Evolutionary conservation across 1,139 yeast genomes (phyloP).

Genomic region (Kluyveromyces marxianus): DNA sequence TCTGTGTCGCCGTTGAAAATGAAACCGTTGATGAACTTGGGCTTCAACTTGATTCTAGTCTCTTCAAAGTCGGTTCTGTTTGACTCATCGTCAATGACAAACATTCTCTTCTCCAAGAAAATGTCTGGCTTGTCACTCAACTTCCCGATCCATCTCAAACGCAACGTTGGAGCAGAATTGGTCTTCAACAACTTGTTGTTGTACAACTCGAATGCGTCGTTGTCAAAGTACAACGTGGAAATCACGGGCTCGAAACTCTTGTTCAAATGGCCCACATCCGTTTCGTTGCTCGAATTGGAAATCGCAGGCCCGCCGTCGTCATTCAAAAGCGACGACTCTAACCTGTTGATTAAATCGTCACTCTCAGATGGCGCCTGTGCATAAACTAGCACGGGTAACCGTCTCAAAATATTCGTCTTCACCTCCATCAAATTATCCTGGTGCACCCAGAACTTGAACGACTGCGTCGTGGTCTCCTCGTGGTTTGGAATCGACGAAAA

Average conservation of each 20-base stretch:
- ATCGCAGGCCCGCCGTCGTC: slow-evolving; percentile 30
- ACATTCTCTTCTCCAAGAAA: slow-evolving; percentile 67
- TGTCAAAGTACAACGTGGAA: slow-evolving; percentile 84
- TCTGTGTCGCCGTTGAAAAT: slow-evolving; percentile 40
- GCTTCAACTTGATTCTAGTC: slow-evolving; percentile 58
- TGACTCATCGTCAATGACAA: slow-evolving; percentile 49
- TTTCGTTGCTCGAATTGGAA: slow-evolving; percentile 18
- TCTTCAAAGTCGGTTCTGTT: slow-evolving; percentile 41
- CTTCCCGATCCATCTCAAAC: slow-evolving; percentile 89
- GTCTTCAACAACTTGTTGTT: slow-evolving; percentile 70
- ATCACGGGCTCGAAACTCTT: slow-evolving; percentile 70
- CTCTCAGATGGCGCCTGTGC: slow-evolving; percentile 35
- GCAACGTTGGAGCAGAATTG: slow-evolving; percentile 65
- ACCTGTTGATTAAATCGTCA: slow-evolving; percentile 24
- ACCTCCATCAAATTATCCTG: slow-evolving; percentile 96
- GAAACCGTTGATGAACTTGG: slow-evolving; percentile 66
- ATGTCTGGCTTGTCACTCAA: slow-evolving; percentile 70
- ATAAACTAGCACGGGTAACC: slow-evolving; percentile 84
- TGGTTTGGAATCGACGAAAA: slow-evolving; percentile 24
- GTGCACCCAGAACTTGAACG: slow-evolving; percentile 91
- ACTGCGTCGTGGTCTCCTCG: slow-evolving; percentile 52
- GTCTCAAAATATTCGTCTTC: slow-evolving; percentile 86
- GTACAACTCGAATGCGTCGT: slow-evolving; percentile 72
- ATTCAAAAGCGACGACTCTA: slow-evolving; percentile 31
- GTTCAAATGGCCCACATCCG: slow-evolving; percentile 34